Conservation (phyloP, 2,329 filamentous ascomycete species). For the Fusarium bactridioides region DNA sequence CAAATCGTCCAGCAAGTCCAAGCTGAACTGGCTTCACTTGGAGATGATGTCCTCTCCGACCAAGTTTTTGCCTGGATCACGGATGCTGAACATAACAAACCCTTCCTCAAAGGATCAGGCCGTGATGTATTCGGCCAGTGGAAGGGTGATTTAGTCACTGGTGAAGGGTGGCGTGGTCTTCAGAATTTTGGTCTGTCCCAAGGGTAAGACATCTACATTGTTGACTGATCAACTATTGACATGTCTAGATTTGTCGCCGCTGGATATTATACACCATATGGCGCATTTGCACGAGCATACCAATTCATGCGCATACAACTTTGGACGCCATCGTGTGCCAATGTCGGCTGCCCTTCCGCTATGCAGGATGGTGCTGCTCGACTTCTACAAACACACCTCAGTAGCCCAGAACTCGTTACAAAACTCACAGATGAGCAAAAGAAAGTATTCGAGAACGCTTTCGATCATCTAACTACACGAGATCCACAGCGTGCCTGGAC, state of each 20-base stretch:
- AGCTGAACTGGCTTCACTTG: slow-evolving; percentile 57
- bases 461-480: slow-evolving; percentile 60
- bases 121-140: slow-evolving; percentile 69
- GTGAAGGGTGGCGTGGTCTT: slow-evolving; percentile 71
- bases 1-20: slow-evolving; percentile 50
- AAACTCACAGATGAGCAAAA: slow-evolving; percentile 44
- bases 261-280: slow-evolving; percentile 64
- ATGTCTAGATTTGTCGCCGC: slow-evolving; percentile 59
- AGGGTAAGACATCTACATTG: slow-evolving; percentile 49
- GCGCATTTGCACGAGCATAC: slow-evolving; percentile 61
- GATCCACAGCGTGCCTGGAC: slow-evolving; percentile 67
- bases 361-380: slow-evolving; percentile 72
- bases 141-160: slow-evolving; percentile 66
- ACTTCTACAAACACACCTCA: slow-evolving; percentile 57
- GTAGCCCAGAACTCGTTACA: slow-evolving; percentile 37
- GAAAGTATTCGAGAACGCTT: slow-evolving; percentile 60
- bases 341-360: slow-evolving; percentile 70
- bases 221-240: neutral
- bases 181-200: slow-evolving; percentile 66
- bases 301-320: slow-evolving; percentile 67
- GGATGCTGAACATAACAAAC: slow-evolving; percentile 71
- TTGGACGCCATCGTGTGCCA: slow-evolving; percentile 66
- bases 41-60: slow-evolving; percentile 61
- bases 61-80: slow-evolving; percentile 65
- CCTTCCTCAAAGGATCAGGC: slow-evolving; percentile 64